These are phyloP conservation scores for Plasmodium vinckei DNA, from an alignment of 169 alveolate species.

Conservation along the genomic window DNA sequence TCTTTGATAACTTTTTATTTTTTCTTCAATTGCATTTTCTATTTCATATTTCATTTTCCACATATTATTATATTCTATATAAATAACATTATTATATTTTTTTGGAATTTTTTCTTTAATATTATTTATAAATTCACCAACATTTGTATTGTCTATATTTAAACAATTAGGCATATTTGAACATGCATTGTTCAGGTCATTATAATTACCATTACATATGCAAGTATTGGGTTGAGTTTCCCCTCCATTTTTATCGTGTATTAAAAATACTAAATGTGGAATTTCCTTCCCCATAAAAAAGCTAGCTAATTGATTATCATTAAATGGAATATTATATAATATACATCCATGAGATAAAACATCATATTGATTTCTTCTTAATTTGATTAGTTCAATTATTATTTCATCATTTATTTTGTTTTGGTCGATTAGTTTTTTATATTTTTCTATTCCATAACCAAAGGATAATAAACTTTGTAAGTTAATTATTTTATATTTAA, in stretches of 20 bases:
- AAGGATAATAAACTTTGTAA: slow-evolving; percentile 32
- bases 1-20: slow-evolving; percentile 32
- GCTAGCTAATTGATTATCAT: slow-evolving; percentile 12
- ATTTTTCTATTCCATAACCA: slow-evolving; percentile 35
- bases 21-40: slow-evolving; percentile 32
- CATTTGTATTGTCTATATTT: background rate
- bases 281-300: slow-evolving; percentile 9
- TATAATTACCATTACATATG: too few species aligned
- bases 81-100: slow-evolving; percentile 47
- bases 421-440: slow-evolving; percentile 3
- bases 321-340: slow-evolving; percentile 44
- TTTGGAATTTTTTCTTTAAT: slow-evolving; percentile 15
- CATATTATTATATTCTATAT: slow-evolving; percentile 37
- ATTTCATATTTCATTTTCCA: slow-evolving; percentile 69
- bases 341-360: slow-evolving; percentile 67
- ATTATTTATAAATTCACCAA: slow-evolving; percentile 9
- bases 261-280: slow-evolving; percentile 51
- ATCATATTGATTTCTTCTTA: slow-evolving; percentile 61
- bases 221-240: too few species aligned
- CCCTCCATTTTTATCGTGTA: background rate
- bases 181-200: too few species aligned
- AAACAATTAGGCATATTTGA: background rate
- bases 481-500: slow-evolving; percentile 38
- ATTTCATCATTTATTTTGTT: slow-evolving; percentile 11
- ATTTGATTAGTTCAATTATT: slow-evolving; percentile 15